phyloP scores from a whole-genome alignment of 495 filamentous ascomycete species.

The Aspergillus taichungensis region DNA sequence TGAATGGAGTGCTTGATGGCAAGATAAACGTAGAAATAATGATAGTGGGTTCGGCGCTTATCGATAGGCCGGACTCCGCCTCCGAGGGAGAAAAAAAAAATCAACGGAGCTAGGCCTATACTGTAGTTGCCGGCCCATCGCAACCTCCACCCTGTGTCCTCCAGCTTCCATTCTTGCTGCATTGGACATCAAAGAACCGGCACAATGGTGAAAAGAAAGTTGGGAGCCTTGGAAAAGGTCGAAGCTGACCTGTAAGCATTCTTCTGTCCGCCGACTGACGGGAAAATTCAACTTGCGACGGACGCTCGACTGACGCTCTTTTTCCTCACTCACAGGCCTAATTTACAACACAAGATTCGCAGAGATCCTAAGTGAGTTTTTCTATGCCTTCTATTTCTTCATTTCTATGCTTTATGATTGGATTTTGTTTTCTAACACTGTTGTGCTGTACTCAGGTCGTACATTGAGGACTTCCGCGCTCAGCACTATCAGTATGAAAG shows the following conservation, averaged over 20 bases:
- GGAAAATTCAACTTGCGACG: conserved; percentile 17
- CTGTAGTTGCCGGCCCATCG: conserved; percentile 6
- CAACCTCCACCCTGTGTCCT: conserved; percentile 15
- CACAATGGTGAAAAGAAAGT: conserved; percentile 73
- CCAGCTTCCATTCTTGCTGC: conserved; percentile 1
- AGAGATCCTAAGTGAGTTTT: conserved; percentile 63
- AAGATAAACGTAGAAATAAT: not conserved
- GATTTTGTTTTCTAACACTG: conserved; percentile 1
- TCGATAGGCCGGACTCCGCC: conserved; percentile 27
- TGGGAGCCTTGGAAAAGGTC: conserved; percentile 88
- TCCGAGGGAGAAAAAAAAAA: conserved; percentile 29
- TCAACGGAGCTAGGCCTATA: conserved; percentile 19
- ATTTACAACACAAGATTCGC: conserved; percentile 80
- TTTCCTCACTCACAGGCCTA: conserved; percentile 44
- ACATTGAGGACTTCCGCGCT: conserved; percentile 73
- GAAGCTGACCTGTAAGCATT: conserved; percentile 70
- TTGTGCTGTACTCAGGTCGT: conserved; percentile 46
- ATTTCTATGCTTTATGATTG: not conserved
- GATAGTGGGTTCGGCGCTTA: conserved; percentile 23
- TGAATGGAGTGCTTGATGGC: too few species aligned
- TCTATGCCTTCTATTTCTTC: not conserved
- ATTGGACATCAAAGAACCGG: not conserved
- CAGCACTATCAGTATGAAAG: conserved; percentile 91
- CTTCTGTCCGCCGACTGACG: not conserved
- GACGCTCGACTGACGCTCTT: conserved; percentile 6